These are phyloP conservation scores for Calonectria leucothoes DNA, from an alignment of 2,329 filamentous ascomycete species.

Conservation along the genomic window DNA sequence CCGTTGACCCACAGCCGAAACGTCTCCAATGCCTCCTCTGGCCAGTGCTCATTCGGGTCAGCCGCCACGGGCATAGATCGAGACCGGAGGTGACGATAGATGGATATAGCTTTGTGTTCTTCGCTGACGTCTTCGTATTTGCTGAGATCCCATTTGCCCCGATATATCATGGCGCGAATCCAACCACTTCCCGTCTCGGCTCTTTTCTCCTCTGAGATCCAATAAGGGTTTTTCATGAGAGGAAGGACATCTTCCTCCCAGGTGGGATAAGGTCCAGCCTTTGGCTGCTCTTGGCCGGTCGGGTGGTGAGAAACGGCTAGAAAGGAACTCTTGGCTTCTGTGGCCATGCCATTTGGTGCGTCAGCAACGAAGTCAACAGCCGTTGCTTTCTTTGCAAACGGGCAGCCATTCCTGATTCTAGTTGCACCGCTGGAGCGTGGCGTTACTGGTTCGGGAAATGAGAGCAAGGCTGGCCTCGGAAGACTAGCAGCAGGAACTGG, in stretches of 20 bases:
- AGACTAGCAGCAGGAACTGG: not conserved
- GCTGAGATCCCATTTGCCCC: not conserved
- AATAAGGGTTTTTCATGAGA: constrained; percentile 5
- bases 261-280: not conserved
- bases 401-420: not conserved
- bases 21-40: constrained; percentile 16
- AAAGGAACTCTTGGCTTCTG: not conserved
- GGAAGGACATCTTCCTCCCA: constrained; percentile 7
- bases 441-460: not conserved
- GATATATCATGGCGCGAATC: not conserved
- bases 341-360: not conserved
- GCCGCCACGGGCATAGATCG: constrained; percentile 15
- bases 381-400: not conserved
- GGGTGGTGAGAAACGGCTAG: not conserved
- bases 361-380: not conserved
- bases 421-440: not conserved
- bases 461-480: not conserved
- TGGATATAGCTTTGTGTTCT: not conserved
- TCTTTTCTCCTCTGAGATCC: not conserved
- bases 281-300: not conserved
- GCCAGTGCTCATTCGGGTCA: constrained; percentile 16
- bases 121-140: constrained; percentile 4
- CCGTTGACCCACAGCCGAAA: constrained; percentile 15
- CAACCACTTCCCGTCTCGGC: not conserved
- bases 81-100: constrained; percentile 18